Percentiles rank a stretch among this genome's conserved stretches.
Conservation (phyloP, 371 early-diverging fungal genomes). For the Apophysomyces ossiformis region DNA sequence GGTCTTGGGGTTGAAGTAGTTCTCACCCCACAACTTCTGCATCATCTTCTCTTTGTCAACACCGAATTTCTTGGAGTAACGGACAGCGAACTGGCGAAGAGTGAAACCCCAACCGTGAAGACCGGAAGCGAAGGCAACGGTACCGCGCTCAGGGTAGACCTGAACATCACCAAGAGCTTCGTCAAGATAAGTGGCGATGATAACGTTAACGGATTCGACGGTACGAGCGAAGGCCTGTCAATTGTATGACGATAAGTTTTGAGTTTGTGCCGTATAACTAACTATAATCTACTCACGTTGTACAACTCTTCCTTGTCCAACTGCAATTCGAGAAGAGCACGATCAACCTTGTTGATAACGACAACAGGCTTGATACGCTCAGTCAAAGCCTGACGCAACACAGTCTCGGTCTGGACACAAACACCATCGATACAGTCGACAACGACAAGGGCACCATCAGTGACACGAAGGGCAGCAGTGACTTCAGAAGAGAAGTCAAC, state of each 20-base stretch:
- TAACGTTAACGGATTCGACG: slow-evolving; percentile 91
- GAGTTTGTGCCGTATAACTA: not conserved
- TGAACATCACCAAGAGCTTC: slow-evolving; percentile 54
- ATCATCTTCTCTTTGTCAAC: slow-evolving; percentile 96
- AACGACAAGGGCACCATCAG: slow-evolving; percentile 99
- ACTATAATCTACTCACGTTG: slow-evolving; percentile 42
- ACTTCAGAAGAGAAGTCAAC: slow-evolving; percentile 99
- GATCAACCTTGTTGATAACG: slow-evolving; percentile 99
- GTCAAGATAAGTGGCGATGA: slow-evolving; percentile 49
- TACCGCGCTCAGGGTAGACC: slow-evolving; percentile 91
- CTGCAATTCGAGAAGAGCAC: slow-evolving; percentile 98
- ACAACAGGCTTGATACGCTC: slow-evolving; percentile 99
- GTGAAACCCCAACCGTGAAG: slow-evolving; percentile 99
- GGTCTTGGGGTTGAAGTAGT: slow-evolving; percentile 97
- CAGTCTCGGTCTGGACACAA: slow-evolving; percentile 99
- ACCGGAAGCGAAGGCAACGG: slow-evolving; percentile 99
- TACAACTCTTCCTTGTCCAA: slow-evolving; percentile 95
- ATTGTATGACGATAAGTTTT: not conserved
- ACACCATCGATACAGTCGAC: slow-evolving; percentile 99
- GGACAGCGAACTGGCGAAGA: slow-evolving; percentile 97
- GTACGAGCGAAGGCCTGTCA: slow-evolving; percentile 83
- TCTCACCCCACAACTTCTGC: slow-evolving; percentile 95
- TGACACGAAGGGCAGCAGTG: slow-evolving; percentile 99
- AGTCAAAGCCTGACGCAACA: slow-evolving; percentile 98
- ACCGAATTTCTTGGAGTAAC: slow-evolving; percentile 98